Percentiles rank a stretch among this genome's conserved stretches.
phyloP scores from a whole-genome alignment of 768 basidiomycete species.

The Chalciporus sphaerocephalus region DNA sequence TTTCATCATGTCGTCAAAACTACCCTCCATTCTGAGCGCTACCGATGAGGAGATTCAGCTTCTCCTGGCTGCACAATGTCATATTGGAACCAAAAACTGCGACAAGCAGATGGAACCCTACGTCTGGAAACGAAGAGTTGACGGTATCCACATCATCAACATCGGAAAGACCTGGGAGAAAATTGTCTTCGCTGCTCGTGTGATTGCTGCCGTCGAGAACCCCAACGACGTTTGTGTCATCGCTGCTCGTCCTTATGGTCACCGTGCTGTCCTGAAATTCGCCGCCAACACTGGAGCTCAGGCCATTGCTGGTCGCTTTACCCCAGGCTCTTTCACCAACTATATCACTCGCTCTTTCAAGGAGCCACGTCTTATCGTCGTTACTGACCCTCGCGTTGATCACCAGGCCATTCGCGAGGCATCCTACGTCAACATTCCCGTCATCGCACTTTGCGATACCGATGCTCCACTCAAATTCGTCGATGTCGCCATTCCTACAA shows the following conservation, averaged over 20 bases:
- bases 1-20: slow-evolving; percentile 71
- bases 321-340: slow-evolving; percentile 98
- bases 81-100: slow-evolving; percentile 98
- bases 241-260: slow-evolving; percentile 96
- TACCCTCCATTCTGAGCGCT: slow-evolving; percentile 87
- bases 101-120: slow-evolving; percentile 99
- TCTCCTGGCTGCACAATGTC: slow-evolving; percentile 91
- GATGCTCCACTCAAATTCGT: slow-evolving; percentile 97
- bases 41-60: slow-evolving; percentile 98
- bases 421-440: slow-evolving; percentile 99
- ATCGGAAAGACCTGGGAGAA: slow-evolving; percentile 99
- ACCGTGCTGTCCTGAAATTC: slow-evolving; percentile 98
- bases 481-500: slow-evolving; percentile 97
- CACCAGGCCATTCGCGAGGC: slow-evolving; percentile 99
- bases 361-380: slow-evolving; percentile 96
- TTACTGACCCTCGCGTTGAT: slow-evolving; percentile 98
- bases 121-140: slow-evolving; percentile 93
- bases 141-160: slow-evolving; percentile 96
- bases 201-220: slow-evolving; percentile 97
- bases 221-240: slow-evolving; percentile 98
- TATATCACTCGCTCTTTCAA: slow-evolving; percentile 99
- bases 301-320: slow-evolving; percentile 98
- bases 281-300: slow-evolving; percentile 97
- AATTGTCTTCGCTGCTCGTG: slow-evolving; percentile 94
- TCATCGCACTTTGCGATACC: slow-evolving; percentile 98